phyloP scores from a whole-genome alignment of 352 stramenopile genomes.

The Thraustochytrium striatum region DNA sequence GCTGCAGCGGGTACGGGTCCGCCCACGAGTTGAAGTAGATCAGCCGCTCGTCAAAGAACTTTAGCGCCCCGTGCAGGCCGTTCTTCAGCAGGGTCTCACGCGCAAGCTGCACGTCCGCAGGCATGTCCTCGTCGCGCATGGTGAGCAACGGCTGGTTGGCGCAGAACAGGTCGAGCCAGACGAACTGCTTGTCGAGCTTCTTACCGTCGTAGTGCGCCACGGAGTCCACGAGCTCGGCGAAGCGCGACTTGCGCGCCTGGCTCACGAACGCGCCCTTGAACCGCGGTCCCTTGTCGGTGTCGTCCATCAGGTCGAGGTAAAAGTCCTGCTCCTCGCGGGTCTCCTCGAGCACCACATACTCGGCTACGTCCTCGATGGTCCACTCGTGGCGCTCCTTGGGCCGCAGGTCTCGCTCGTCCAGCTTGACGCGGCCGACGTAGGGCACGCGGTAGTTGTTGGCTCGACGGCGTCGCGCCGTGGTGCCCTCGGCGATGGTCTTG shows the following conservation, averaged over 20 bases:
- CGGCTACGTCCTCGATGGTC: constrained; percentile 6
- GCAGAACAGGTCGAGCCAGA: constrained; percentile 34
- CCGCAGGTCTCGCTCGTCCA: too few species aligned
- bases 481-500: too few species aligned
- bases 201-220: not conserved
- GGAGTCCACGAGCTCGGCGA: constrained; percentile 19
- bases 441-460: too few species aligned
- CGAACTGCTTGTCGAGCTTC: not conserved
- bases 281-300: not conserved
- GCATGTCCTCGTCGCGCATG: not conserved
- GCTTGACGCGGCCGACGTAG: too few species aligned
- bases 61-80: not conserved
- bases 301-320: constrained; percentile 19
- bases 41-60: constrained; percentile 18
- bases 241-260: not conserved
- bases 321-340: too few species aligned
- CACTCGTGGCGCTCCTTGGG: constrained; percentile 2
- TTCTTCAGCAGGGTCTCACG: not conserved
- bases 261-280: constrained; percentile 9
- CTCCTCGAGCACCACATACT: constrained; percentile 24
- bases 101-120: not conserved
- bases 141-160: not conserved
- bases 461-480: too few species aligned
- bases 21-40: constrained; percentile 34
- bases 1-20: not conserved